Evolutionary conservation across 495 filamentous ascomycete species (phyloP).

Genomic region (Umbilicaria muhlenbergii): DNA sequence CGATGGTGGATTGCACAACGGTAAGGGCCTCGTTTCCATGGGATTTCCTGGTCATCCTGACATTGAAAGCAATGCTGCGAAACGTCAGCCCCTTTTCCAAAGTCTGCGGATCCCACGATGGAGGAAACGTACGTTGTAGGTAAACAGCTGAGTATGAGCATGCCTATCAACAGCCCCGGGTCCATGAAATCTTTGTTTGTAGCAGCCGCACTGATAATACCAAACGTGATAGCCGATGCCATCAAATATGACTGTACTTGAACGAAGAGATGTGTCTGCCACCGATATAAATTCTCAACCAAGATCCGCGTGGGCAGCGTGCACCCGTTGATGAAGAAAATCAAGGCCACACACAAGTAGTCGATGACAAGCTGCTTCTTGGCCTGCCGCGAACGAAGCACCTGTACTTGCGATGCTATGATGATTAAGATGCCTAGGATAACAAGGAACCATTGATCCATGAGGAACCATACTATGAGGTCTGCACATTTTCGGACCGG

Average conservation of each 20-base stretch:
- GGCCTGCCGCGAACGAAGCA: conserved; percentile 14
- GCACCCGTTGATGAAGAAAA: conserved; percentile 25
- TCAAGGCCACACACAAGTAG: conserved; percentile 19
- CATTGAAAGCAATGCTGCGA: no score
- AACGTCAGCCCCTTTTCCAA: no score
- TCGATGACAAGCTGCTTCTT: conserved; percentile 16
- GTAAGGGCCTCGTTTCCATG: conserved; percentile 22
- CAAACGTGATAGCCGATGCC: conserved; percentile 18
- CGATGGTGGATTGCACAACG: conserved; percentile 22
- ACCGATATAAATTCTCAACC: conserved; percentile 18
- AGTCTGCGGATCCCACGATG: neutral
- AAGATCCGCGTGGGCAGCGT: conserved; percentile 18
- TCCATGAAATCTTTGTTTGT: conserved; percentile 20
- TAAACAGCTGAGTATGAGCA: conserved; percentile 18
- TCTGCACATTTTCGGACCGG: no score
- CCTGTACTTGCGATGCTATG: conserved; percentile 24
- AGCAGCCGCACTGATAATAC: conserved; percentile 16
- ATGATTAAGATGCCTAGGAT: conserved; percentile 6
- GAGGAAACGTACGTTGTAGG: conserved; percentile 23
- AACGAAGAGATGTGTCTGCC: conserved; percentile 21
- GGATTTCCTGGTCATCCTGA: conserved; percentile 22
- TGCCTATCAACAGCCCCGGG: conserved; percentile 20
- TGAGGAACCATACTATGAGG: no score
- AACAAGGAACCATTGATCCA: no score
- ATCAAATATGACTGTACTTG: conserved; percentile 23